phyloP scores from a whole-genome alignment of 495 filamentous ascomycete genomes.

The Aspergillus ellipticus region DNA sequence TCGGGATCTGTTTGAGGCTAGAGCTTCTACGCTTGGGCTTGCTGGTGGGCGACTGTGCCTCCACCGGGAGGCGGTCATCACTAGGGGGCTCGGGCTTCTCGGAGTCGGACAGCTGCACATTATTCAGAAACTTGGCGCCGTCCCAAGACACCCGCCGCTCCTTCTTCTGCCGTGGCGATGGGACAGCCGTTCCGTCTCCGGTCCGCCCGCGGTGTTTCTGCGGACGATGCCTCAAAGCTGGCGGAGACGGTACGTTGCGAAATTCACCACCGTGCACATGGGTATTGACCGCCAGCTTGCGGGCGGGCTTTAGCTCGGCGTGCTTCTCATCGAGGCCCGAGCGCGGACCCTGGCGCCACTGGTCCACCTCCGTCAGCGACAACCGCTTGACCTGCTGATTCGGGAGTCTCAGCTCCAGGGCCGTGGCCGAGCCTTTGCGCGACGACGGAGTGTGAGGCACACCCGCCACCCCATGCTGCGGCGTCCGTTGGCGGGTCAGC shows the following conservation, averaged over 20 bases:
- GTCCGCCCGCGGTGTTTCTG: constrained; percentile 41
- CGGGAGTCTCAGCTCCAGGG: constrained; percentile 36
- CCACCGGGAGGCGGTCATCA: constrained; percentile 6
- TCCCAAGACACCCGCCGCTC: constrained; percentile 45
- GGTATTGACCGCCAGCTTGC: constrained; percentile 29
- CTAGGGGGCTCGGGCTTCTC: constrained; percentile 8
- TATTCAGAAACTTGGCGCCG: constrained; percentile 36
- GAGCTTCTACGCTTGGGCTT: constrained; percentile 14
- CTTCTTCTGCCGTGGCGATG: constrained; percentile 25
- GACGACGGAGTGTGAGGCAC: constrained; percentile 35
- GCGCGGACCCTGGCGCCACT: constrained; percentile 33
- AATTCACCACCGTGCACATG: constrained; percentile 25
- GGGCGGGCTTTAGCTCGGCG: constrained; percentile 26
- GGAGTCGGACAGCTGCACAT: constrained; percentile 16
- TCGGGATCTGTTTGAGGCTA: constrained; percentile 6
- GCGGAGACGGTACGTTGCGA: constrained; percentile 36
- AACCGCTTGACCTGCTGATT: constrained; percentile 41
- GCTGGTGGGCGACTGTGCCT: constrained; percentile 21
- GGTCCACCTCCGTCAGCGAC: constrained; percentile 37
- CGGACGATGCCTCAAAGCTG: constrained; percentile 40
- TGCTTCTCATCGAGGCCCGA: constrained; percentile 33
- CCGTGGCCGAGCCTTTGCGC: constrained; percentile 19
- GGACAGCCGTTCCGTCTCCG: constrained; percentile 19
- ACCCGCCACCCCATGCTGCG: constrained; percentile 4
- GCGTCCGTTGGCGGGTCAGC: constrained; percentile 7